Evolutionary conservation across 768 basidiomycete species (phyloP), one percentile per base, ranked within the genome.

Genomic region (Lactarius tabidus): DNA sequence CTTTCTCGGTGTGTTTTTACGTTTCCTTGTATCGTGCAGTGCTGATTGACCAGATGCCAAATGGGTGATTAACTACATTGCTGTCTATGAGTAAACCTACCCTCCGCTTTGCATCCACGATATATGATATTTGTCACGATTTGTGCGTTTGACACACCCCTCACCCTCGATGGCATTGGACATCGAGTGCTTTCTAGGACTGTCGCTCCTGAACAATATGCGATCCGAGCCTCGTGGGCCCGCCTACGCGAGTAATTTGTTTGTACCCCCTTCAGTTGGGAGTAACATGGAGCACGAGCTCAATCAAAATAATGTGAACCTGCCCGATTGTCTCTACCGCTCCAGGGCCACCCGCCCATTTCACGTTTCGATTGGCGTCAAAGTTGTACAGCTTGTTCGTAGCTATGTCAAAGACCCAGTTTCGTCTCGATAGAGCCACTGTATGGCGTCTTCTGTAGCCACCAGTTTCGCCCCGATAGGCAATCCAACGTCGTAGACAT

Each of bases 11-110:
- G 23, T 3, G 64, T 67, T 38, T 23, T 28, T 26, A n/a, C 20
- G 8, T 18, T 52, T 18, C 17, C 39, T 26, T 29, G 15, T 26
- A 26, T 51, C 20, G 17, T 36, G 28, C 33, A 33, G 48, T 41
- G 29, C 18, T 62, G 31, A 62, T 23, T 6, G 26, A 62, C 14
- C 18, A 68, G 67, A 52, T 15, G 65, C 64, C 15, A 43, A 14
- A 4, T 68, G 67, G 65, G 3, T 18, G 14, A 51, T 62, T 57
- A 62, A 66, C 57, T 56, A 33, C 35, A 63, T 69, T 28, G n/a
- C 51, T 6, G 61, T 68, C 17, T 66, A 66, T 48, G 1, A 51
- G 12, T 35, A 12, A 62, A 31, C 14, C 56, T 1, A n/a, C n/a
- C 29, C 35, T 36, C n/a, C 26, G n/a, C 14, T 0, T 8, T 54